Evolutionary conservation across 768 basidiomycete genomes (phyloP).

Genomic region (Tylopilus vinaceipallidus): DNA sequence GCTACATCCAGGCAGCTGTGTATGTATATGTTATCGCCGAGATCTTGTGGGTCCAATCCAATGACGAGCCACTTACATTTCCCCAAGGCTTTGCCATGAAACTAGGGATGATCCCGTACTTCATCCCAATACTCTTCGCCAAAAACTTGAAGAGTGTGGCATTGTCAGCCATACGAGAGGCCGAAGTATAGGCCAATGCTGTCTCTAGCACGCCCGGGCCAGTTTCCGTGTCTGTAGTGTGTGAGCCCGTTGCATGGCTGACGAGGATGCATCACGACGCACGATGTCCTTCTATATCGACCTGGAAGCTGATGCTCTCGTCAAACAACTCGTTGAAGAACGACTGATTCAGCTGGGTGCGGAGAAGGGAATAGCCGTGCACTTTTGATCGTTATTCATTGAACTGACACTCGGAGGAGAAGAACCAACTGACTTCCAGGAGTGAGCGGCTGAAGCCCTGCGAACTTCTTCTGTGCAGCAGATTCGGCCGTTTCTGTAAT

Average conservation of each 20-base stretch:
- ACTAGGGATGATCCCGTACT: slow-evolving; percentile 83
- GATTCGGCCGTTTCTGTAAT: slow-evolving; percentile 75
- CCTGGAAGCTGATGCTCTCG: slow-evolving; percentile 63
- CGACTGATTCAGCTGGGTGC: slow-evolving; percentile 83
- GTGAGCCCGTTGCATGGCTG: slow-evolving; percentile 2
- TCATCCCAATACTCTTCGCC: slow-evolving; percentile 90
- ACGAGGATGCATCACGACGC: slow-evolving; percentile 18
- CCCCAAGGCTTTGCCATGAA: slow-evolving; percentile 99
- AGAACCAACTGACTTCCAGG: slow-evolving; percentile 73
- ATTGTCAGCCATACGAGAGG: slow-evolving; percentile 84
- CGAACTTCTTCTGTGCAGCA: slow-evolving; percentile 75
- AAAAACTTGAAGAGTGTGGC: slow-evolving; percentile 90
- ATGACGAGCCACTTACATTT: slow-evolving; percentile 52
- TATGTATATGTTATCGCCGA: not conserved
- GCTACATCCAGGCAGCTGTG: slow-evolving; percentile 94
- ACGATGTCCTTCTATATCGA: slow-evolving; percentile 89
- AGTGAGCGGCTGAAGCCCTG: slow-evolving; percentile 73
- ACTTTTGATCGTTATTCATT: slow-evolving; percentile 45
- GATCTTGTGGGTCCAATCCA: slow-evolving; percentile 1
- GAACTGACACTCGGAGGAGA: not conserved
- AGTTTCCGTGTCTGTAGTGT: slow-evolving; percentile 77
- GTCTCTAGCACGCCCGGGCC: slow-evolving; percentile 89
- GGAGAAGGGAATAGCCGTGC: slow-evolving; percentile 94
- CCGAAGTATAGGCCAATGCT: slow-evolving; percentile 80
- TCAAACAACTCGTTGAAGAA: slow-evolving; percentile 93